Conservation (phyloP, 768 basidiomycete genomes). For the Cystobasidium ongulense region DNA sequence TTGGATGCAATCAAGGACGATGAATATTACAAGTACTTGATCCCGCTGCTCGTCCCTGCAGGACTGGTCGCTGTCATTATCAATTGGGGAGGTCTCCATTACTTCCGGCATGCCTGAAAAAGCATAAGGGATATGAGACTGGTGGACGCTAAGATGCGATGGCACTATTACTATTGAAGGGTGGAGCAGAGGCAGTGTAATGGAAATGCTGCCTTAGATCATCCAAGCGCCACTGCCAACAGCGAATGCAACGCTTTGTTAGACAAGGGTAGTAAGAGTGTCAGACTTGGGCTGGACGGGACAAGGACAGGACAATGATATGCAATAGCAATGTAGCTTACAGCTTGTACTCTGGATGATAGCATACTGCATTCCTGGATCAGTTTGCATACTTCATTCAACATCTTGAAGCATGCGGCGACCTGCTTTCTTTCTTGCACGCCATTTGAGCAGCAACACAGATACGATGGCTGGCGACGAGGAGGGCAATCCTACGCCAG, state of each 20-base stretch:
- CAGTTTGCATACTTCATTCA: not conserved
- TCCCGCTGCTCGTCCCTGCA: conserved; percentile 16
- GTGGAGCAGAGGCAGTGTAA: not conserved
- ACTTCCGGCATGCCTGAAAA: conserved; percentile 17
- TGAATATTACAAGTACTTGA: conserved; percentile 29
- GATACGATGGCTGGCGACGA: not conserved
- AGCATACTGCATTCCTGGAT: not conserved
- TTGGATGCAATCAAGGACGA: conserved; percentile 13
- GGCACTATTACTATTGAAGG: too few relatives aligned
- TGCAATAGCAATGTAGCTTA: too few relatives aligned
- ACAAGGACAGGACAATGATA: too few relatives aligned
- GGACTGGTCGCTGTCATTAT: conserved; percentile 31
- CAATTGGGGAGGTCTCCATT: conserved; percentile 33
- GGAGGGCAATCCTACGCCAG: not conserved
- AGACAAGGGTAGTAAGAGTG: not conserved
- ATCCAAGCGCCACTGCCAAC: not conserved
- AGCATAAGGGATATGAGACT: not conserved
- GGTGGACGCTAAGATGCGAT: not conserved
- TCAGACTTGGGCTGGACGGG: not conserved
- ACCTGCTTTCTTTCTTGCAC: not conserved
- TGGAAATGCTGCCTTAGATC: not conserved
- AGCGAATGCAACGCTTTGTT: not conserved
- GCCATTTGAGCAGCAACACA: not conserved
- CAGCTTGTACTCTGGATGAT: too few relatives aligned
- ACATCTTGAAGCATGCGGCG: not conserved